These are phyloP conservation scores for Stachybotrys echinatus DNA, from an alignment of 2,329 filamentous ascomycete genomes.

Conservation along the genomic window DNA sequence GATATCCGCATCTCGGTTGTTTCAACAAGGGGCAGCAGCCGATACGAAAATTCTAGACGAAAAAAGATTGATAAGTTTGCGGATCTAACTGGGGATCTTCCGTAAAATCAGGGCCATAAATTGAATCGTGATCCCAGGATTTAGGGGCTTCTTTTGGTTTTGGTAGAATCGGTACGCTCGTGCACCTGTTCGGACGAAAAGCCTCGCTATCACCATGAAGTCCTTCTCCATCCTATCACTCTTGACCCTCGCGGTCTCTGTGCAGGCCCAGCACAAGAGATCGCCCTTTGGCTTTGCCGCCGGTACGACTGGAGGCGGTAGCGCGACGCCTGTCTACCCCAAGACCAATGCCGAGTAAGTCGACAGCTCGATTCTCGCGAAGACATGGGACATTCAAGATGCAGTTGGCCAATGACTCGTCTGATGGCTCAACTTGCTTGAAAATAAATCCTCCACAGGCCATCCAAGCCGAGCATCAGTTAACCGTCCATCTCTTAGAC, in stretches of 20 bases:
- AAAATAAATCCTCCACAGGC: too few species aligned
- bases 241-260: neutral
- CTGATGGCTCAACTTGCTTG: too few species aligned
- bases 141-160: neutral
- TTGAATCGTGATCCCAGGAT: neutral
- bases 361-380: neutral
- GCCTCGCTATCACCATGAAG: neutral
- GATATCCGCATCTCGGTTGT: neutral
- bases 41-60: neutral
- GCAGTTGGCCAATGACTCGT: too few species aligned
- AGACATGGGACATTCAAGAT: neutral
- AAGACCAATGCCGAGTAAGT: slow-evolving; percentile 7
- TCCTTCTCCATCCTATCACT: neutral
- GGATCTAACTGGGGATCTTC: neutral
- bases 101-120: neutral
- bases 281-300: slow-evolving; percentile 9
- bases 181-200: neutral
- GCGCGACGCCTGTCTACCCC: slow-evolving; percentile 8
- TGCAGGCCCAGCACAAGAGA: neutral
- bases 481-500: neutral
- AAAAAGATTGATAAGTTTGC: neutral
- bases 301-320: slow-evolving; percentile 10
- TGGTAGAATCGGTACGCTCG: neutral
- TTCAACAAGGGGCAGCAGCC: neutral
- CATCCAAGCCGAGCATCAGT: neutral